Evolutionary conservation across 495 filamentous ascomycete species (phyloP), one percentile per base, ranked within the genome.

Genomic region (Terfezia claveryi): DNA sequence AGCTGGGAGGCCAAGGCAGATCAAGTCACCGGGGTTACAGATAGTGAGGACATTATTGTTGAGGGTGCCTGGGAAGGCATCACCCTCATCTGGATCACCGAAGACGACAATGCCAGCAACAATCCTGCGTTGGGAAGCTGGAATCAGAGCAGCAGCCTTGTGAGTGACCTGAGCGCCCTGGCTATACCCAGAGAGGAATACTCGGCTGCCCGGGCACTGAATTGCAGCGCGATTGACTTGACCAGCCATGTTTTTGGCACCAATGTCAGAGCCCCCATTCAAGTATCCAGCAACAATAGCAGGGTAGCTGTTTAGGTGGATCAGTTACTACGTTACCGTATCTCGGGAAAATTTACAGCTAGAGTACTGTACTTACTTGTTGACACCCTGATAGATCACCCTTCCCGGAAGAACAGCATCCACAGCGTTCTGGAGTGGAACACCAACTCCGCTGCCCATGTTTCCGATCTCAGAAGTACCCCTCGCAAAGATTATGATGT

Each of bases 141-240:
- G n/a, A 2, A 64, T 59, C 4, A 51, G 49, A 1, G 11, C 27
- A 38, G 54, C 61, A 10, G 61, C 61, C 41, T 59, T 59, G 27
- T 62, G 61, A 8, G 56, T 57, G 17, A 64, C 61, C 50, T 64
- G 61, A 2, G 61, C 61, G 12, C 61, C 61, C 54, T 64, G 61
- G 10, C 59, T 61, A 50, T 61, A 5, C 11, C 2, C 2, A 10
- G 14, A 50, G 10, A 76, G 64, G n/a, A 80, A 72, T 54, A 81
- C 69, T 63, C 79, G 76, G 51, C 77, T 80, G 38, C 71, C 67
- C 1, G 79, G 77, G 58, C 78, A 82, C 27, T 70, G 62, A n/a
- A 56, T 59, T 8, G 74, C 64, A 2, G 73, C 72, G 10, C 70
- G 63, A 37, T 68, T 64, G 32, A 76, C 72, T 38, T 74, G 68